Percentiles rank a stretch among this genome's conserved stretches.
These are phyloP conservation scores for Didymella sp. DNA, from an alignment of 2,329 filamentous ascomycete genomes.

Conservation along the genomic window DNA sequence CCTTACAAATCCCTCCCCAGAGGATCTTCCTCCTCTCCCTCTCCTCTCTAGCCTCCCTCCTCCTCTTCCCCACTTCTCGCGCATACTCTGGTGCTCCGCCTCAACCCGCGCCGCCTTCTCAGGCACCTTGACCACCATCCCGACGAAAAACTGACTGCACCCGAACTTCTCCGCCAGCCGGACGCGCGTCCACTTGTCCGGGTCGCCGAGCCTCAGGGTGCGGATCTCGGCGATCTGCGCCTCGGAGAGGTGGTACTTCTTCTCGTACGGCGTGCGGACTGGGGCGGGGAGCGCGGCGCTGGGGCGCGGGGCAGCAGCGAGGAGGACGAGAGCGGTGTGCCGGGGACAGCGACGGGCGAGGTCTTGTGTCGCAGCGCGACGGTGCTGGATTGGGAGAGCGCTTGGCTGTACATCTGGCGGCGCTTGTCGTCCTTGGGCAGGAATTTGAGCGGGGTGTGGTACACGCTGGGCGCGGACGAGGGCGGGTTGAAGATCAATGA, in stretches of 20 bases:
- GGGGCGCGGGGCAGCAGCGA: conserved; percentile 35
- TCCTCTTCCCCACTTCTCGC: conserved; percentile 66
- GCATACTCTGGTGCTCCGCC: conserved; percentile 61
- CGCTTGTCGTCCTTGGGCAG: conserved; percentile 66
- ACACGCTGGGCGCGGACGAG: conserved; percentile 67
- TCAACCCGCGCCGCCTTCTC: conserved; percentile 52
- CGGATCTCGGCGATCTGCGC: conserved; percentile 67
- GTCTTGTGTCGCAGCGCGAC: conserved; percentile 31
- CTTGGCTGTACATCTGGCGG: conserved; percentile 54
- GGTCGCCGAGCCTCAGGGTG: conserved; percentile 61
- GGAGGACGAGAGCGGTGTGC: conserved; percentile 36
- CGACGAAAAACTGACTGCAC: conserved; percentile 68
- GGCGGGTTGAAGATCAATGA: conserved; percentile 67
- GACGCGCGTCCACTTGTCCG: conserved; percentile 65
- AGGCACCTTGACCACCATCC: conserved; percentile 60
- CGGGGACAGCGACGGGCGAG: conserved; percentile 37
- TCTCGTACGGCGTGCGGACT: conserved; percentile 59
- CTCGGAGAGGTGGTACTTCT: conserved; percentile 67
- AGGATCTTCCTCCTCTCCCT: conserved; percentile 64
- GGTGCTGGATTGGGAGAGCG: conserved; percentile 31
- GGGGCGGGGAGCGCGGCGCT: conserved; percentile 54
- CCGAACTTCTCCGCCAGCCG: conserved; percentile 68
- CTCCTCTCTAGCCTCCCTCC: conserved; percentile 67
- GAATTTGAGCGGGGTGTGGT: conserved; percentile 70
- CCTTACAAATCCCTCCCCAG: conserved; percentile 66